Conservation (phyloP, 2,329 filamentous ascomycete genomes). For the Sclerotinia nivalis region DNA sequence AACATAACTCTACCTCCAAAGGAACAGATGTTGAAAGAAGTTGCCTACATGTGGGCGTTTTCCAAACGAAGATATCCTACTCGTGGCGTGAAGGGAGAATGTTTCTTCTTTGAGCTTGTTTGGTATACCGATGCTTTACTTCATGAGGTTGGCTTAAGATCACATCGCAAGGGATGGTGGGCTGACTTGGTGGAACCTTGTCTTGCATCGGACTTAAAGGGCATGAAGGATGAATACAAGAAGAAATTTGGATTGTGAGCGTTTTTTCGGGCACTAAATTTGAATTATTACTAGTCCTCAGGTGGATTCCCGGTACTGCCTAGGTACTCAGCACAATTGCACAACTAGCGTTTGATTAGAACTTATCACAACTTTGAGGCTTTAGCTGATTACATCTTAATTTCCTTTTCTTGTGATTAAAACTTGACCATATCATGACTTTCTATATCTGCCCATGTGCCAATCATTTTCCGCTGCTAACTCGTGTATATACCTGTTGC, state of each 20-base stretch:
- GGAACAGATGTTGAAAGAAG: conserved; percentile 17
- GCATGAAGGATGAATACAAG: conserved; percentile 20
- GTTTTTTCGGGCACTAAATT: not conserved
- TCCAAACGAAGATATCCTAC: conserved; percentile 22
- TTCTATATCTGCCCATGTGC: not conserved
- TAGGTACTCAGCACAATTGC: not conserved
- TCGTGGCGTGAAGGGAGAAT: conserved; percentile 15
- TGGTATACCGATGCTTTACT: conserved; percentile 21
- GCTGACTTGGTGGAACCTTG: conserved; percentile 15
- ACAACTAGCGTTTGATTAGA: not conserved
- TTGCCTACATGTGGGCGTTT: conserved; percentile 21
- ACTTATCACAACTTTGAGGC: not conserved
- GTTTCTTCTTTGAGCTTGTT: conserved; percentile 20
- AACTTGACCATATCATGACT: not conserved
- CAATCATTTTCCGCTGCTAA: not conserved
- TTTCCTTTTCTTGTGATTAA: not conserved
- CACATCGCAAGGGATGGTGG: conserved; percentile 21
- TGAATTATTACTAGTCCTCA: not conserved
- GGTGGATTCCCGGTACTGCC: not conserved
- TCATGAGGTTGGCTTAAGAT: conserved; percentile 15
- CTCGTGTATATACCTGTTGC: not conserved
- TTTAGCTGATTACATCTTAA: not conserved
- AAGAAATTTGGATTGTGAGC: not conserved
- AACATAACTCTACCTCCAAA: conserved; percentile 11
- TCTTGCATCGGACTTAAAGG: conserved; percentile 11